A percentile compares a stretch with the other conserved stretches of the same genome.
These are phyloP conservation scores for Pulveroboletus ravenelii DNA, from an alignment of 768 basidiomycete species.

Conservation along the genomic window DNA sequence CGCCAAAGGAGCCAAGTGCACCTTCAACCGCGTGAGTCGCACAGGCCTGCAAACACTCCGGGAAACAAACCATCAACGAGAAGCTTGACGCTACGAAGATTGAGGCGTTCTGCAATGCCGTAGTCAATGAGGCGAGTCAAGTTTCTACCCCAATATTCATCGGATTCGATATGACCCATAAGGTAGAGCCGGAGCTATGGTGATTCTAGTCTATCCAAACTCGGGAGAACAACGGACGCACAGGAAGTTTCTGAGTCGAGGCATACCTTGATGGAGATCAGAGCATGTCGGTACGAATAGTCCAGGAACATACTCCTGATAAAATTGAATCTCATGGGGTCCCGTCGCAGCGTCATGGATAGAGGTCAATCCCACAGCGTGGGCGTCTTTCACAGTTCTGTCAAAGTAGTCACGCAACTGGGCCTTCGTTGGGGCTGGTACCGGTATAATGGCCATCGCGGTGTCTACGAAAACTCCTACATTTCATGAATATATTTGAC, in stretches of 20 bases:
- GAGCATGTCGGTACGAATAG: background rate
- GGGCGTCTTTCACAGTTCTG: conserved; percentile 60
- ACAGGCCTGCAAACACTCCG: background rate
- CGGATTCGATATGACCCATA: conserved; percentile 51
- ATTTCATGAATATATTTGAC: background rate
- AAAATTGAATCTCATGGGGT: conserved; percentile 55
- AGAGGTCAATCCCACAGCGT: conserved; percentile 76
- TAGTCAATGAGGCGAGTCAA: conserved; percentile 58
- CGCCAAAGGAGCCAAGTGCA: conserved; percentile 89
- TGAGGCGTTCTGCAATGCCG: conserved; percentile 49
- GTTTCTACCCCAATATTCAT: conserved; percentile 62
- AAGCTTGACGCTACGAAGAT: conserved; percentile 65
- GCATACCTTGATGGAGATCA: conserved; percentile 50
- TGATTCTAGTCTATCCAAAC: background rate
- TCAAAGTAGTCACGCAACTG: conserved; percentile 61
- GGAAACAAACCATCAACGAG: conserved; percentile 60
- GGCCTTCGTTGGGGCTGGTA: conserved; percentile 54
- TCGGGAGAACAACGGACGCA: conserved; percentile 31
- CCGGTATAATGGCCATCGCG: conserved; percentile 72
- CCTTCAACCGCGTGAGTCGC: conserved; percentile 38
- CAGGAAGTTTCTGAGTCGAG: conserved; percentile 62
- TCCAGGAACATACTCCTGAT: conserved; percentile 46
- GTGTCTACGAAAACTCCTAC: conserved; percentile 80
- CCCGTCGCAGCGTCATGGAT: conserved; percentile 76
- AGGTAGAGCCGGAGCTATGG: conserved; percentile 54